Base-by-base conservation (phyloP, 2,329 filamentous ascomycete genomes). In the Fusarium camptoceras region DNA sequence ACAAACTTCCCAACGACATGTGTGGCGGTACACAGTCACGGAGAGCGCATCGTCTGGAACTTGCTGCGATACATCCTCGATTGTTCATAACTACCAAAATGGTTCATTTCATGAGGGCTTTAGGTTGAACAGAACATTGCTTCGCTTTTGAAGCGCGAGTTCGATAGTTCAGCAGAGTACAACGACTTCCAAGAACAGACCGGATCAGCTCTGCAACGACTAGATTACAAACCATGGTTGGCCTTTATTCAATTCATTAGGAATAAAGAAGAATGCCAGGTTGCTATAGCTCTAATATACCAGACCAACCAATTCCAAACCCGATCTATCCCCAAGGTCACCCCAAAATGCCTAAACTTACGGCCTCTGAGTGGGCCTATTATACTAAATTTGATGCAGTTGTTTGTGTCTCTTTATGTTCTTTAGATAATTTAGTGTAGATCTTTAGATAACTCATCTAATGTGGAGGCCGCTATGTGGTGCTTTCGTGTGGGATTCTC, bases 231-330 rank as follows among this genome's bases (percentile, higher is more conserved):
- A 4, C n/a, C 14, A 16, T 2, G 3, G 5, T 6, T 18, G 1
- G 47, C 8, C 28, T 0, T 16, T 8, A 20, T 49, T 8, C 18
- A 31, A 34, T 30, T 24, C 34, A 34, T 22, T 10, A 51, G 44
- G 37, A 54, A 34, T 15, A 22, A 46, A n/a, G 18, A 18, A 34
- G 28, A 12, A 27, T 20, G 49, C 22, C 20, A 22, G 51, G 43
- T 47, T 59, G 14, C 42, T 42, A 39, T 49, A 50, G 70, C 68
- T 64, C 49, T 68, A 30, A 56, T 59, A 47, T 46, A 62, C 59
- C 69, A 61, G 55, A 43, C 69, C 51, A 64, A 49, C 24, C 42
- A 37, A 60, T 55, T 61, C 66, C 66, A 70, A 64, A 66, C 69
- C 54, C 49, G 53, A 63, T 71, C 48, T 61, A 58, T 63, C 30